Evolutionary conservation across 2,329 filamentous ascomycete species (phyloP), one percentile per base, ranked within the genome.

Genomic region (Aspergillus puulaauensis): DNA sequence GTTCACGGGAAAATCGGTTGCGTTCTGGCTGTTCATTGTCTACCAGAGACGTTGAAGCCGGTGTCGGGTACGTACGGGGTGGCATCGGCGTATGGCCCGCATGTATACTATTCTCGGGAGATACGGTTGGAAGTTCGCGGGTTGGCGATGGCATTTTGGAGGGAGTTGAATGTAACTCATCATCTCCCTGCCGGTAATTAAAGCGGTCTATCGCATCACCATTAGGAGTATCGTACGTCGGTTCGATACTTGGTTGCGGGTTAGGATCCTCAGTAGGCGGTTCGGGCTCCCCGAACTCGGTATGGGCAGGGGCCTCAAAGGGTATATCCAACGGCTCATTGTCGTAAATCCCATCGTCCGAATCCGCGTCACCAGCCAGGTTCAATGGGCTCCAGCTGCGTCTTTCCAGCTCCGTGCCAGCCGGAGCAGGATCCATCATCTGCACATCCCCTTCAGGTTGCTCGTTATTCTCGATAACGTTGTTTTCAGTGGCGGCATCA

Each of bases 1-100:
- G 21, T 17, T 31, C 47, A 14, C 44, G 44, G 6, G 33, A 39
- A 15, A 60, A 56, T 27, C 58, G 58, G 5, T 61, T 46, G 35
- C 64, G 63, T 7, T 65, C 59, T 35, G 64, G 61, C 17, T 63
- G 69, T 31, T 76, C 73, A 55, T 75, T 75, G 40, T 72, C 75
- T 45, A 66, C 60, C 54, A 73, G 66, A 37, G 75, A 77, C 27
- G 75, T 76, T 14, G 74, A 75, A 2, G 72, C 73, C 9, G 75
- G 74, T 11, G 72, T 74, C 12, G 75, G 75, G 56, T 78, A 77
- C n/a, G 64, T 66, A 49, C 70, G 71, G 50, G 67, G 67, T 47
- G 68, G 66, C 44, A 62, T 59, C 14, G 74, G 73, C 31, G 69
- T 72, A 35, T 41, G 52, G 14, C 52, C 52, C 21, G 52, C 52